phyloP scores from a whole-genome alignment of 2,329 filamentous ascomycete species.

The Colletotrichum navitas region DNA sequence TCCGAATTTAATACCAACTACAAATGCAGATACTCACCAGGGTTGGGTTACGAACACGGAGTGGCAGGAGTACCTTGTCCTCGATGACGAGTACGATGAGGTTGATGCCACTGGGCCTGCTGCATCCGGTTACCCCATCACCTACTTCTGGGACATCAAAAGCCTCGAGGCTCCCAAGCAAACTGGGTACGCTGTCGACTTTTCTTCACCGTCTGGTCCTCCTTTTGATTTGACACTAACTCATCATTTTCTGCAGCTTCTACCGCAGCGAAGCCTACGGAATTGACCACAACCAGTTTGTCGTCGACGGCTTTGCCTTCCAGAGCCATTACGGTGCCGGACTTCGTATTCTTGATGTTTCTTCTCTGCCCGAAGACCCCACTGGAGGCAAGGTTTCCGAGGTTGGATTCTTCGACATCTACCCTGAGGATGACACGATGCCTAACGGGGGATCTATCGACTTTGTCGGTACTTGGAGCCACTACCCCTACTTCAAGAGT shows the following conservation, averaged over 20 bases:
- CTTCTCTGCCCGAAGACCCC: constrained; percentile 49
- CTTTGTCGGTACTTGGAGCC: constrained; percentile 44
- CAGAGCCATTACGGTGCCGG: constrained; percentile 61
- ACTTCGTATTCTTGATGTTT: constrained; percentile 53
- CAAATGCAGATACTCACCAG: constrained; percentile 67
- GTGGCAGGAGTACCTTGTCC: constrained; percentile 56
- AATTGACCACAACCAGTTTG: constrained; percentile 61
- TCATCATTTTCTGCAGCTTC: background rate
- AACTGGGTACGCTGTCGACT: constrained; percentile 48
- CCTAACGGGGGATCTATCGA: constrained; percentile 42
- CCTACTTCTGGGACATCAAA: constrained; percentile 62
- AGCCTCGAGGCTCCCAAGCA: constrained; percentile 56
- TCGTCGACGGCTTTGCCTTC: constrained; percentile 56
- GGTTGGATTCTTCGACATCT: constrained; percentile 60
- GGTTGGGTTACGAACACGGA: constrained; percentile 62
- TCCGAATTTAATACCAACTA: constrained; percentile 39
- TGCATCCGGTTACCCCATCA: constrained; percentile 57
- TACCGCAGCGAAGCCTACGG: constrained; percentile 52
- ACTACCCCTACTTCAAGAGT: constrained; percentile 44
- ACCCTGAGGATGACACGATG: constrained; percentile 51
- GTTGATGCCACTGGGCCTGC: constrained; percentile 50
- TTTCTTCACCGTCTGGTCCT: background rate
- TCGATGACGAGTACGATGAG: constrained; percentile 60
- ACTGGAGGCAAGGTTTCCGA: constrained; percentile 55
- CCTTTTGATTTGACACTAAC: background rate